Conservation (phyloP, 495 filamentous ascomycete species). For the Hypoxylon cercidicola region DNA sequence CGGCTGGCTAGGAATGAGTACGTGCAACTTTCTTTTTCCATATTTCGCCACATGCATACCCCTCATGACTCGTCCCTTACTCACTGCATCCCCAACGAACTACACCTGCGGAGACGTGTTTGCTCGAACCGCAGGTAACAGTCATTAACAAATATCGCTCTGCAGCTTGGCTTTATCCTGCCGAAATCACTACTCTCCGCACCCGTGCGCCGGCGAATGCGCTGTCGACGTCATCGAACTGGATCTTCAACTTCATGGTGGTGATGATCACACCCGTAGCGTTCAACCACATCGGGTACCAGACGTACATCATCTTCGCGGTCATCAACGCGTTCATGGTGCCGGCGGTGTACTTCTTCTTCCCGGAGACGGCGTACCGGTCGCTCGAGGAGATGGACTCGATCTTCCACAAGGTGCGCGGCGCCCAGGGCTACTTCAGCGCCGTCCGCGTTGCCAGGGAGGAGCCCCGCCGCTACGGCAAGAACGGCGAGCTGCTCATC, state of each 20-base stretch:
- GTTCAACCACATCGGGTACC: slow-evolving; percentile 72
- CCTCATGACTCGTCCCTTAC: background rate
- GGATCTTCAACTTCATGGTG: slow-evolving; percentile 65
- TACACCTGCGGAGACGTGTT: background rate
- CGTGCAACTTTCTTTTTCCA: slow-evolving; percentile 24
- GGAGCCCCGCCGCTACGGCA: slow-evolving; percentile 75
- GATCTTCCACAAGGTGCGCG: slow-evolving; percentile 72
- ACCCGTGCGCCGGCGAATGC: slow-evolving; percentile 81
- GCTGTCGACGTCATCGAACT: slow-evolving; percentile 72
- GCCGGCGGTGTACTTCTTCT: slow-evolving; percentile 78
- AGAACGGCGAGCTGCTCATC: slow-evolving; percentile 73
- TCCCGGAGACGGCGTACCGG: slow-evolving; percentile 78
- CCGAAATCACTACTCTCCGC: slow-evolving; percentile 76
- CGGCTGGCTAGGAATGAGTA: slow-evolving; percentile 82
- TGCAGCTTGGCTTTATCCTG: slow-evolving; percentile 69
- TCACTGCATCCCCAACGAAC: background rate
- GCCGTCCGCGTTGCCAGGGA: slow-evolving; percentile 68
- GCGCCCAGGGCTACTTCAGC: slow-evolving; percentile 62
- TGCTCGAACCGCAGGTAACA: slow-evolving; percentile 16
- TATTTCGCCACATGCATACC: background rate
- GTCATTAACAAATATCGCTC: slow-evolving; percentile 7
- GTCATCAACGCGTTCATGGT: slow-evolving; percentile 79
- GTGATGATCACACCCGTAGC: slow-evolving; percentile 74
- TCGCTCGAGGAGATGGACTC: slow-evolving; percentile 80
- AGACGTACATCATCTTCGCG: slow-evolving; percentile 83